Percentiles rank a stretch among this genome's conserved stretches.
phyloP scores from a whole-genome alignment of 1,284 basidiomycete species.

The Kwoniella shivajii region DNA sequence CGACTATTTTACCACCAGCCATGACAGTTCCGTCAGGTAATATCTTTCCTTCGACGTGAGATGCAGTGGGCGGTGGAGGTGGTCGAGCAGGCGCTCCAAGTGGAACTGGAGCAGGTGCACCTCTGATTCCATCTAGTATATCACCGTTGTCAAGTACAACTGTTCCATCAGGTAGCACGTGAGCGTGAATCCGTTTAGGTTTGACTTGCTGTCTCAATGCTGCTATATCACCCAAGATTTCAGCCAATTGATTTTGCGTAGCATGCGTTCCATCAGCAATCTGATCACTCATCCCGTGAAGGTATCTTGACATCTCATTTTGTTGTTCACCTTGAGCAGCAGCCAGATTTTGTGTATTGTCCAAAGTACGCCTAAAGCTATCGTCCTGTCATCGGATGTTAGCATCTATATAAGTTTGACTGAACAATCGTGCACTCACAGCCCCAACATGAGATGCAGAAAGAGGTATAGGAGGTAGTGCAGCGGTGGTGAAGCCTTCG shows the following conservation, averaged over 20 bases:
- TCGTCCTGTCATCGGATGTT: conserved; percentile 20
- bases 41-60: conserved; percentile 42
- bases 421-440: not conserved
- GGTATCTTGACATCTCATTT: conserved; percentile 51
- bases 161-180: conserved; percentile 46
- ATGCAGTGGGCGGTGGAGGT: conserved; percentile 28
- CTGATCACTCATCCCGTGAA: conserved; percentile 50
- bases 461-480: conserved; percentile 11
- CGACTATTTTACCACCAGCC: conserved; percentile 46
- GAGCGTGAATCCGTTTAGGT: conserved; percentile 42
- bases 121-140: conserved; percentile 49
- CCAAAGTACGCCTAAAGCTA: conserved; percentile 34
- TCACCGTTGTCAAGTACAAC: conserved; percentile 49
- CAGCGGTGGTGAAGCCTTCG: conserved; percentile 6
- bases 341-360: conserved; percentile 38
- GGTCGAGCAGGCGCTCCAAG: conserved; percentile 20
- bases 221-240: conserved; percentile 44
- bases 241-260: conserved; percentile 39
- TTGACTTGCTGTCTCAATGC: conserved; percentile 43
- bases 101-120: conserved; percentile 27
- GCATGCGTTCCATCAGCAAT: conserved; percentile 41
- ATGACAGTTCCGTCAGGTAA: conserved; percentile 49
- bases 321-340: conserved; percentile 49
- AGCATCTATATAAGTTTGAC: not conserved
- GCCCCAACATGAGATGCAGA: conserved; percentile 9